Conservation (phyloP, 1,284 basidiomycete species). For the Mycena citricolor region DNA sequence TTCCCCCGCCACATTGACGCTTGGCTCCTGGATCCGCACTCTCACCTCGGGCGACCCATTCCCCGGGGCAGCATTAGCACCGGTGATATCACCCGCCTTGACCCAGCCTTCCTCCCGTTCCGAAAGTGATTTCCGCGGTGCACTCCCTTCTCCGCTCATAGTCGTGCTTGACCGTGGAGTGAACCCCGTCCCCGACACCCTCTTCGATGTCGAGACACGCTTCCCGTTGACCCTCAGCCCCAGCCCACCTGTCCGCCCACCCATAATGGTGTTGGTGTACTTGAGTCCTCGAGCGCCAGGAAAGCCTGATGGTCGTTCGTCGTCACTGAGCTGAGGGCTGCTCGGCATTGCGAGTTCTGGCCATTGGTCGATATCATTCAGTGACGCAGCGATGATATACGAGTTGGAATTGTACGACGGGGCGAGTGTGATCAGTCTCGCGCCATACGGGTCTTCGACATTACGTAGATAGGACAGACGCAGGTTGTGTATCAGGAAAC, state of each 20-base stretch:
- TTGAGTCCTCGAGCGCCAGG: slow-evolving; percentile 65
- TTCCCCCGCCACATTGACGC: slow-evolving; percentile 37
- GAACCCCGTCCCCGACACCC: slow-evolving; percentile 36
- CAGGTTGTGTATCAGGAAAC: slow-evolving; percentile 84
- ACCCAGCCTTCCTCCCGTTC: slow-evolving; percentile 30
- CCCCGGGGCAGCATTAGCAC: too few relatives aligned
- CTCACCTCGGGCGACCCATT: too few relatives aligned
- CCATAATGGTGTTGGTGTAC: slow-evolving; percentile 87
- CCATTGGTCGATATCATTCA: slow-evolving; percentile 79
- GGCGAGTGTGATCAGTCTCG: slow-evolving; percentile 77
- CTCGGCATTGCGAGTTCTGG: slow-evolving; percentile 73
- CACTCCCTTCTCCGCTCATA: too few relatives aligned
- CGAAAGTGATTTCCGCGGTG: slow-evolving; percentile 20
- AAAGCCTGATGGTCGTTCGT: slow-evolving; percentile 57
- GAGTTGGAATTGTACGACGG: slow-evolving; percentile 74
- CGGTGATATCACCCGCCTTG: slow-evolving; percentile 21
- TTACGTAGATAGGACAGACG: slow-evolving; percentile 86
- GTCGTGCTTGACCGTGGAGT: slow-evolving; percentile 30
- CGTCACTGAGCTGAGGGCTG: slow-evolving; percentile 70
- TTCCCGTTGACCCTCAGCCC: slow-evolving; percentile 71
- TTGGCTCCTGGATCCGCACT: slow-evolving; percentile 41
- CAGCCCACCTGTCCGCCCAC: slow-evolving; percentile 55
- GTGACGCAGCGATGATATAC: slow-evolving; percentile 75
- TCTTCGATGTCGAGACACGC: slow-evolving; percentile 48
- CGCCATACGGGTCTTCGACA: slow-evolving; percentile 81